Base-by-base conservation (phyloP, 352 stramenopile species). In the Phytophthora cajani region DNA sequence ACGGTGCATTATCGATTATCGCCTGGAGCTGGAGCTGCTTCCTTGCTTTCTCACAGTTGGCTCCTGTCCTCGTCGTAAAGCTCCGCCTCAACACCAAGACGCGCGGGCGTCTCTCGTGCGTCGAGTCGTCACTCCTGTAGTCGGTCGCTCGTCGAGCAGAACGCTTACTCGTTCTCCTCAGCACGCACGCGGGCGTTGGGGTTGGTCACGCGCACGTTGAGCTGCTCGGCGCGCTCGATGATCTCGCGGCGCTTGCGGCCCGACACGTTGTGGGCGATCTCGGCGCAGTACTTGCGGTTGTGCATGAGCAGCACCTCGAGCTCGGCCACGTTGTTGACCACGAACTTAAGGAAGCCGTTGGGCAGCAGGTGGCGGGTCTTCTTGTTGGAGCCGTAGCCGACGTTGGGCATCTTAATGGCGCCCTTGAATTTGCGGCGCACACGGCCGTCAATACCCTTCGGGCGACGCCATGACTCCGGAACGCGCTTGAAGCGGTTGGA, bases 401-500 rank as follows among this genome's bases (percentile, higher is more conserved):
- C 98, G 81, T 98, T 99, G 49, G 97, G 97, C 97, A 99, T 99
- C 75, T 97, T 97, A 77, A 99, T 92, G 56, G 97, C 94, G 61
- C 98, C 98, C 91, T 99, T 99, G 91, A 99, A 99, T 82, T 98
- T 97, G 81, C 98, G 97, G 82, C 98, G 96, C 64, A 99, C 97
- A 72, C 98, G 97, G 82, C 95, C 94, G 90, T 99, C 98, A 91
- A 99, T 99, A 99, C 98, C 98, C 89, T 99, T 99, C 54, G 97
- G 98, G 82, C 98, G 98, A 79, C 98, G 93, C 98, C 98, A 99
- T 84, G 85, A 95, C 73, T 97, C 89, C 23, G 87, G 86, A 71
- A 99, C 98, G 72, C 97, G 96, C 82, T 98, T 98, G 88, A 99
- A 99, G 71, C 95, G 94, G 87, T 99, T 95, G 55, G 92, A 97